These are phyloP conservation scores for Pseudonectria buxi DNA, from an alignment of 2,329 filamentous ascomycete genomes.

Conservation along the genomic window DNA sequence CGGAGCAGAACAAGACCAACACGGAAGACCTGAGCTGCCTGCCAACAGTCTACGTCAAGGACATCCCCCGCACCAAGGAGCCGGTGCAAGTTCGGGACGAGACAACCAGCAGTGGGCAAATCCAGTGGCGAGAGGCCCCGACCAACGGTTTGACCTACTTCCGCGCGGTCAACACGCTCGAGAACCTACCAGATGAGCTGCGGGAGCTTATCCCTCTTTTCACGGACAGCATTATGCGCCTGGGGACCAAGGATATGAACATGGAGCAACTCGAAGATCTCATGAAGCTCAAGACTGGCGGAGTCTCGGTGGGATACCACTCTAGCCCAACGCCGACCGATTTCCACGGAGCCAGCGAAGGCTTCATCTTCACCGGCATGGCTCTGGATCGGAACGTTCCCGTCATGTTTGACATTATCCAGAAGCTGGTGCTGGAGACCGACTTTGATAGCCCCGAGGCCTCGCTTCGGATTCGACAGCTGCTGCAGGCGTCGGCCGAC, in stretches of 20 bases:
- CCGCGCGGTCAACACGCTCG: conserved; percentile 74
- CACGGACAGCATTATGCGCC: conserved; percentile 83
- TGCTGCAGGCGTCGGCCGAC: conserved; percentile 80
- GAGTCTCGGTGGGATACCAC: conserved; percentile 78
- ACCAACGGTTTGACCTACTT: conserved; percentile 98
- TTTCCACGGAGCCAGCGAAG: conserved; percentile 66
- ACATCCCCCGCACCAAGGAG: conserved; percentile 77
- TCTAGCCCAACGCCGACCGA: conserved; percentile 71
- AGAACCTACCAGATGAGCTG: conserved; percentile 76
- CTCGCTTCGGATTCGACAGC: conserved; percentile 73
- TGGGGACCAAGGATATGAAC: conserved; percentile 78
- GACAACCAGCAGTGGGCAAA: conserved; percentile 55
- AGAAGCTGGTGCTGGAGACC: conserved; percentile 75
- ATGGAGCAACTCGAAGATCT: conserved; percentile 95
- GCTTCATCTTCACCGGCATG: conserved; percentile 76
- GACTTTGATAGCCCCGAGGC: conserved; percentile 82
- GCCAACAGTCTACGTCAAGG: conserved; percentile 79
- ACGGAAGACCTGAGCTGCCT: conserved; percentile 81
- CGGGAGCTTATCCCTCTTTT: conserved; percentile 82
- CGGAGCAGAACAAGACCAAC: conserved; percentile 77
- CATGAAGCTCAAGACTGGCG: conserved; percentile 94
- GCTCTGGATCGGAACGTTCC: conserved; percentile 85
- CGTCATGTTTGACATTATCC: conserved; percentile 81
- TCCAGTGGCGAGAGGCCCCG: conserved; percentile 86
- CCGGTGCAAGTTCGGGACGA: conserved; percentile 54